A percentile compares a stretch with the other conserved stretches of the same genome.
Conservation (phyloP, 1,284 basidiomycete species). For the Ceraceosorus bombacis region DNA sequence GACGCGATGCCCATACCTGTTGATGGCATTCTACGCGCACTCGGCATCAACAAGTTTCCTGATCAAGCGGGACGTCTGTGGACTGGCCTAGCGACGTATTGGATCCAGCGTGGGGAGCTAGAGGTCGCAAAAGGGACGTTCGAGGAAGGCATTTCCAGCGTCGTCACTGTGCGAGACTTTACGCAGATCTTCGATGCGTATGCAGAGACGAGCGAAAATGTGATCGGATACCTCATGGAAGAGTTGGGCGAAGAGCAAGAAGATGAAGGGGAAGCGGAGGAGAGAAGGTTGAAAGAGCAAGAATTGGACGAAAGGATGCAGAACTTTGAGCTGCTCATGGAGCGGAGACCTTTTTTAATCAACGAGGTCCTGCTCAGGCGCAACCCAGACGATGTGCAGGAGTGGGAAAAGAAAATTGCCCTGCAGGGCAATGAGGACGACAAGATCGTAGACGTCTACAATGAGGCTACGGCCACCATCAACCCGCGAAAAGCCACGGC, state of each 20-base stretch:
- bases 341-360: constrained; percentile 86
- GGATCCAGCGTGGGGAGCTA: constrained; percentile 95
- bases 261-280: constrained; percentile 22
- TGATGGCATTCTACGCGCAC: constrained; percentile 71
- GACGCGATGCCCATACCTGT: constrained; percentile 72
- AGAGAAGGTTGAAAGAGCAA: constrained; percentile 56
- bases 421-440: constrained; percentile 87
- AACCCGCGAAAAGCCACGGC: constrained; percentile 83
- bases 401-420: constrained; percentile 98
- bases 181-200: constrained; percentile 97
- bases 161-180: constrained; percentile 92
- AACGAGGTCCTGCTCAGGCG: constrained; percentile 89
- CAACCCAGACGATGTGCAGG: constrained; percentile 96
- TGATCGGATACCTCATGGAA: constrained; percentile 87
- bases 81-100: constrained; percentile 94
- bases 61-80: constrained; percentile 94
- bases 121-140: constrained; percentile 79
- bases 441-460: constrained; percentile 89
- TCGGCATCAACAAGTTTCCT: constrained; percentile 80
- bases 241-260: constrained; percentile 60
- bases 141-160: constrained; percentile 63
- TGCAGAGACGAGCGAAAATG: constrained; percentile 82
- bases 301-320: constrained; percentile 86
- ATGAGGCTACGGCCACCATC: constrained; percentile 77
- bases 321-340: constrained; percentile 88